Conservation (phyloP, 345 rosid species). For the Viola odorata region DNA sequence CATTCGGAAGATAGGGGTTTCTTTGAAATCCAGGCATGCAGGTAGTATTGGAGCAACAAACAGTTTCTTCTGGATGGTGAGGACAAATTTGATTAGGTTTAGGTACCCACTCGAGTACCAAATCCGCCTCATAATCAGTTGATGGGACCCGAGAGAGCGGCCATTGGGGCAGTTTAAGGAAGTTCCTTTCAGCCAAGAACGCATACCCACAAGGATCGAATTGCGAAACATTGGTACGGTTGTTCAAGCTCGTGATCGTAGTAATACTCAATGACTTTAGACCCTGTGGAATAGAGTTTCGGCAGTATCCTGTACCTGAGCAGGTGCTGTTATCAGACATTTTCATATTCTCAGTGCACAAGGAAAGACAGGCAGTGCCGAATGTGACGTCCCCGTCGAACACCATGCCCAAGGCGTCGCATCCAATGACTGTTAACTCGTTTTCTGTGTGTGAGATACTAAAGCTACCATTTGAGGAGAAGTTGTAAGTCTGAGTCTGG, state of each 20-base stretch:
- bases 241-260: neutral
- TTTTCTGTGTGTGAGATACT: conserved; percentile 15
- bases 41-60: conserved; percentile 6
- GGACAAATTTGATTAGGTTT: neutral
- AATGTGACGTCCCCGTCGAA: neutral
- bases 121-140: neutral
- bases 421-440: conserved; percentile 24
- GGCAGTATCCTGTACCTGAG: conserved; percentile 22
- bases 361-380: conserved; percentile 14
- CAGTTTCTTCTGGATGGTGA: neutral
- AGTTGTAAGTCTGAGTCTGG: no score
- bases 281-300: conserved; percentile 10
- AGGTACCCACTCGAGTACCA: conserved; percentile 17
- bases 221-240: neutral
- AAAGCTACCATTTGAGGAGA: neutral
- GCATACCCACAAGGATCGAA: neutral
- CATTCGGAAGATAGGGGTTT: conserved; percentile 12
- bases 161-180: neutral
- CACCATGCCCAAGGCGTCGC: conserved; percentile 11
- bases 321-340: neutral
- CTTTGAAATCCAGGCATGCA: conserved; percentile 15
- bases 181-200: no score
- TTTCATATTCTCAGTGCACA: neutral
- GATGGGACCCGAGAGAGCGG: neutral
- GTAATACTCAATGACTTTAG: conserved; percentile 5